phyloP scores from a whole-genome alignment of 1,284 basidiomycete species.

The Entoloma clypeatum region DNA sequence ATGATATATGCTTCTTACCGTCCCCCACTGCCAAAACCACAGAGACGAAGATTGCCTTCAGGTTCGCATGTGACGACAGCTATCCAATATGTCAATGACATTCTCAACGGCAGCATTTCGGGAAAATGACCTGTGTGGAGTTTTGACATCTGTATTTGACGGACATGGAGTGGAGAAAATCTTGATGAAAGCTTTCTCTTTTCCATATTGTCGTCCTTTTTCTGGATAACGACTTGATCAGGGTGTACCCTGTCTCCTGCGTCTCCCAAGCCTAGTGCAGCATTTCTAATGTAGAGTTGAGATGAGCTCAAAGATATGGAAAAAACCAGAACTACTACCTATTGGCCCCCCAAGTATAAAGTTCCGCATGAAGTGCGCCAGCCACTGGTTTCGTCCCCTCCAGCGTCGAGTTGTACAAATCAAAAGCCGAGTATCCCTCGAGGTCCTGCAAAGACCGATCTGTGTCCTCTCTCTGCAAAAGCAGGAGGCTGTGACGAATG shows the following conservation, averaged over 20 bases:
- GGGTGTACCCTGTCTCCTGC: slow-evolving; percentile 78
- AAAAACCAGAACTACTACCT: slow-evolving; percentile 37
- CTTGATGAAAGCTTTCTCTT: slow-evolving; percentile 30
- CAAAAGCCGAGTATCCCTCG: slow-evolving; percentile 92
- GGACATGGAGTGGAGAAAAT: slow-evolving; percentile 60
- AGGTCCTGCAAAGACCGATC: slow-evolving; percentile 78
- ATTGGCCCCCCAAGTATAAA: slow-evolving; percentile 93
- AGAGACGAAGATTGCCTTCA: slow-evolving; percentile 73
- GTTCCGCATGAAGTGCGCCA: slow-evolving; percentile 45
- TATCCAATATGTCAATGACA: slow-evolving; percentile 12
- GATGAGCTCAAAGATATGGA: background rate
- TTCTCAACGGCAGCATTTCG: slow-evolving; percentile 22
- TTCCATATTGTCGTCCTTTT: slow-evolving; percentile 30
- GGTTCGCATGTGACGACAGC: slow-evolving; percentile 74
- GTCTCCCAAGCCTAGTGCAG: slow-evolving; percentile 81
- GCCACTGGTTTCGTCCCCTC: slow-evolving; percentile 62
- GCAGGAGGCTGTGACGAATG: slow-evolving; percentile 49
- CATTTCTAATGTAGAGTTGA: slow-evolving; percentile 53
- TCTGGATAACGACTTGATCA: slow-evolving; percentile 66
- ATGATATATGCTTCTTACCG: slow-evolving; percentile 40
- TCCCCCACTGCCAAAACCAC: slow-evolving; percentile 85
- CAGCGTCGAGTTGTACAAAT: slow-evolving; percentile 90
- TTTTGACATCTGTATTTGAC: slow-evolving; percentile 75
- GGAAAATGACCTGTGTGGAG: slow-evolving; percentile 60
- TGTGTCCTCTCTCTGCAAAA: slow-evolving; percentile 73